Evolutionary conservation across 352 stramenopile species (phyloP).

Genomic region (Phytopythium vexans): DNA sequence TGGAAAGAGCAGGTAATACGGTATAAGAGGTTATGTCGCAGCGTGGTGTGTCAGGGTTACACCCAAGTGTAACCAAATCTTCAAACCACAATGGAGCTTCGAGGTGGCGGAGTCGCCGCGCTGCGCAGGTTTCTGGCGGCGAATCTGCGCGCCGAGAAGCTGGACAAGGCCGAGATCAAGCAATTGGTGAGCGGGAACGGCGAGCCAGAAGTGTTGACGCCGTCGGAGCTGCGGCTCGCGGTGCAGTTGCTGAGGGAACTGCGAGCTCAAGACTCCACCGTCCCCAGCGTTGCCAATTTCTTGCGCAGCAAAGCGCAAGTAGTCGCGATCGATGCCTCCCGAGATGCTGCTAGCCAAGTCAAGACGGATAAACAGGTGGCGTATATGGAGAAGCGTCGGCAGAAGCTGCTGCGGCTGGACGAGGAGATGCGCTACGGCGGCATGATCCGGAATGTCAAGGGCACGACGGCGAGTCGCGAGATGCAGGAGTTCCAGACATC

Average conservation of each 20-base stretch:
- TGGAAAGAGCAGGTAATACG: too few relatives aligned
- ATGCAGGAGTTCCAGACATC: conserved; percentile 61
- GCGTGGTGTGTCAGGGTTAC: too few relatives aligned
- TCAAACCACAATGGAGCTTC: conserved; percentile 12
- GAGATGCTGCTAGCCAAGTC: conserved; percentile 1
- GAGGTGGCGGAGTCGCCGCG: conserved; percentile 14
- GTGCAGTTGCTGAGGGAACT: conserved; percentile 18
- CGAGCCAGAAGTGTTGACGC: conserved; percentile 10
- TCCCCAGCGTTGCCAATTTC: conserved; percentile 17
- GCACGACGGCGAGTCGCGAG: conserved; percentile 37
- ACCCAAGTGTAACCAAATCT: too few relatives aligned
- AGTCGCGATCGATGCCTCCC: neutral
- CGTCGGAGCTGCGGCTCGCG: conserved; percentile 20
- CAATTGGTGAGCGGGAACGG: conserved; percentile 9
- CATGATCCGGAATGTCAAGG: conserved; percentile 74
- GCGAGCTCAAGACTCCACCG: conserved; percentile 13
- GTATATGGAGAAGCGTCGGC: conserved; percentile 48
- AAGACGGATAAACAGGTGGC: conserved; percentile 12
- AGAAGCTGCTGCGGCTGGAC: conserved; percentile 69
- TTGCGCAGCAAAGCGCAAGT: conserved; percentile 13
- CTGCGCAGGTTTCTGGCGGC: conserved; percentile 28
- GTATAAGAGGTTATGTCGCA: too few relatives aligned
- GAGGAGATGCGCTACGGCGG: conserved; percentile 77
- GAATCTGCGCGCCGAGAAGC: conserved; percentile 10
- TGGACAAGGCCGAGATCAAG: conserved; percentile 10